These are phyloP conservation scores for Russula griseocarnosa DNA, from an alignment of 768 basidiomycete species.

Conservation along the genomic window DNA sequence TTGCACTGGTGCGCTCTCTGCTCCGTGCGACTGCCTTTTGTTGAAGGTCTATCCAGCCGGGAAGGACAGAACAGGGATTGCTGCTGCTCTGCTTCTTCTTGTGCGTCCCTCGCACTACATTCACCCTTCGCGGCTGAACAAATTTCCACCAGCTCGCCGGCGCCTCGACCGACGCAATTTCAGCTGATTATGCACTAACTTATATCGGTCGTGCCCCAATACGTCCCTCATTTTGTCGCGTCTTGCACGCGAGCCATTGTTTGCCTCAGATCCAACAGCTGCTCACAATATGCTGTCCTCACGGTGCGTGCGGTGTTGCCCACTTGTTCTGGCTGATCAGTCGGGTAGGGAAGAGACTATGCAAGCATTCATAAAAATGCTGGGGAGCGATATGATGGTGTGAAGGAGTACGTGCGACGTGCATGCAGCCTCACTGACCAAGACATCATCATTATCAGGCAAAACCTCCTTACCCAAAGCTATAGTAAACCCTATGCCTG, in stretches of 20 bases:
- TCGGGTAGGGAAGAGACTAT: conserved; percentile 63
- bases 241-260: conserved; percentile 65
- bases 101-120: conserved; percentile 37
- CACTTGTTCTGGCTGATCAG: neutral
- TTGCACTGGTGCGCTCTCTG: conserved; percentile 53
- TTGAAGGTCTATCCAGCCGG: conserved; percentile 46
- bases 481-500: neutral
- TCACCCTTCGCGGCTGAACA: neutral
- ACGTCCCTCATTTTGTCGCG: conserved; percentile 66
- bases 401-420: conserved; percentile 55
- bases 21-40: neutral
- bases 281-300: conserved; percentile 83
- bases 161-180: conserved; percentile 59
- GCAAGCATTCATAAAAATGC: conserved; percentile 59
- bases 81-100: conserved; percentile 68
- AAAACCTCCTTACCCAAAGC: conserved; percentile 45
- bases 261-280: conserved; percentile 67
- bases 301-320: conserved; percentile 44
- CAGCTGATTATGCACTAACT: conserved; percentile 73
- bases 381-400: conserved; percentile 65
- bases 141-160: conserved; percentile 57
- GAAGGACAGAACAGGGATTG: conserved; percentile 76
- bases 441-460: conserved; percentile 57
- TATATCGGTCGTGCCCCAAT: conserved; percentile 77
- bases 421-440: conserved; percentile 57